Evolutionary conservation across 257 asterid genomes (phyloP), one percentile per base, ranked within the genome.

Genomic region (Handroanthus guayacan): DNA sequence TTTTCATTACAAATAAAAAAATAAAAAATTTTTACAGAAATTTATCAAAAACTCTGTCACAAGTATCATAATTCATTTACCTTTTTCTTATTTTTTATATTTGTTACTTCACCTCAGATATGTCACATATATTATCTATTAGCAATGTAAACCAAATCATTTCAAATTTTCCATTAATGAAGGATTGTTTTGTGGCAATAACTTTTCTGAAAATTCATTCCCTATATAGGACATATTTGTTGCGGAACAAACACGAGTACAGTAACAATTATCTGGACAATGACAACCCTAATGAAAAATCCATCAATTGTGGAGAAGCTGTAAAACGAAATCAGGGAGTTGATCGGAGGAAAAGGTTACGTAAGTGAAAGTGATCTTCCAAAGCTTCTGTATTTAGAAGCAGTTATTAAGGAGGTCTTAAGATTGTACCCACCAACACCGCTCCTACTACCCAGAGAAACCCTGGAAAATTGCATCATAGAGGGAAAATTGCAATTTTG

Each of bases 371-470:
- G 84, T 20, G 88, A 87, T 72, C 18, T 85, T 1, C 79, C 74
- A 4, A 82, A 85, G 9, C 60, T 85, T 3, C 56, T 68, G 0
- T 85, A 80, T 56, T 69, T 87, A 1, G 80, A 82, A 34, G 92
- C 89, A 50, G 83, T 80, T 5, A 72, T 82, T 0, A 85, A 86
- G 62, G 92, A 88, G 81, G 4, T 81, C 2, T 16, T 86, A 3
- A 70, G 92, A 64, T 13, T 88, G 48, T 79, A 82, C 72, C 88
- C 88, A 4, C 87, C 90, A 7, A 69, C 83, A 1, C 89, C 90
- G 3, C 74, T 88, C 16, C 80, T 86, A 14, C 16, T 84, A 8
- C 90, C 88, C 0, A 74, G 87, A 58, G 82, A 85, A 71, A 61
- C 92, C 4, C 34, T 54, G 2, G 48, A 67, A 1, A 45, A 34